These are phyloP conservation scores for Chrysopogon serrulatus DNA, from an alignment of 176 grass and related monocot genomes.

Conservation along the genomic window DNA sequence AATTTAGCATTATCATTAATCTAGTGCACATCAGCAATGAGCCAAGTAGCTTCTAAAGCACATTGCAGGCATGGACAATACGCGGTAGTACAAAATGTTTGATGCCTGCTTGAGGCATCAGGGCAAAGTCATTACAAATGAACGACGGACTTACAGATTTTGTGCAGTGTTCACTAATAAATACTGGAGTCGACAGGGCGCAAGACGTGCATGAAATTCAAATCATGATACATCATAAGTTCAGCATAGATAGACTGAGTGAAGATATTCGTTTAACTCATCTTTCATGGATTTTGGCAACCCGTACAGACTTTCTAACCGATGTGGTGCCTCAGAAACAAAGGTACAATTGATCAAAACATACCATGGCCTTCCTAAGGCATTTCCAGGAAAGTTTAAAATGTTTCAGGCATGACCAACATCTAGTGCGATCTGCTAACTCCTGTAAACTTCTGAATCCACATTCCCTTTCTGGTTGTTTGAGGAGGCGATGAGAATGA, in stretches of 20 bases:
- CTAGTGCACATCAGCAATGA: background rate
- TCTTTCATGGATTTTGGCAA: background rate
- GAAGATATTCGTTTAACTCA: background rate
- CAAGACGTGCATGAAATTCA: background rate
- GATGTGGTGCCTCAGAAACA: background rate
- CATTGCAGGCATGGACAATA: background rate
- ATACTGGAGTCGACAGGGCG: background rate
- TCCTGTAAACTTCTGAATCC: background rate
- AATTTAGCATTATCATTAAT: background rate
- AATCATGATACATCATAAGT: background rate
- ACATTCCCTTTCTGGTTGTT: background rate
- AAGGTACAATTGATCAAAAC: background rate
- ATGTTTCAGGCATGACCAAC: background rate
- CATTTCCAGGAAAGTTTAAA: background rate
- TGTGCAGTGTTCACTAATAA: background rate
- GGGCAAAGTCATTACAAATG: background rate
- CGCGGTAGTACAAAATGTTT: background rate
- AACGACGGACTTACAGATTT: background rate
- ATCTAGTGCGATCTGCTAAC: background rate
- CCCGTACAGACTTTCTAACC: background rate
- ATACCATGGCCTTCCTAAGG: background rate
- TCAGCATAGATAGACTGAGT: background rate
- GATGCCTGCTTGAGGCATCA: background rate
- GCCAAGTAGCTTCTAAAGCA: background rate
- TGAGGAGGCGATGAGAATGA: background rate